Evolutionary conservation across 129 eudicot species (phyloP), one percentile per base, ranked within the genome.

Genomic region (Ambrosia artemisiifolia): DNA sequence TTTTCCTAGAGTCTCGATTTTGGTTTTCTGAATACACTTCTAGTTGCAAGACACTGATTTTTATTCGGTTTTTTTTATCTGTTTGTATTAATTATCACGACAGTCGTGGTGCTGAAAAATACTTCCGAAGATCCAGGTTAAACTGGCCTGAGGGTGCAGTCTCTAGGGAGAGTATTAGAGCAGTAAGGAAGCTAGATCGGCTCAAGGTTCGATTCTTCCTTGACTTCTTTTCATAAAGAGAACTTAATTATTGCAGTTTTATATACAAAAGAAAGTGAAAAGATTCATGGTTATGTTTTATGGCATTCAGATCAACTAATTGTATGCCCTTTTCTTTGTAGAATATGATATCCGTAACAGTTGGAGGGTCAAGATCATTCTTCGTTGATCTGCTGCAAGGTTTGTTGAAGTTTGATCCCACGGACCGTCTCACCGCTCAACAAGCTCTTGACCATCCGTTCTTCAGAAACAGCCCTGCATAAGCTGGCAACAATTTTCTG

Each of bases 101-200:
- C 68, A 63, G 98, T 57, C 79, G 86, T 40, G 84, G 83, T 64
- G 86, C 96, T 32, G 96, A 88, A 47, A 86, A 88, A 36, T 92
- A 88, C 70, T 86, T 92, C 84, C 79, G 86, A 73, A 84, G 87
- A 67, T 67, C 86, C 35, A 79, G 96, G 36, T 80, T 92, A 19
- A 79, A 92, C 70, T 92, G 98, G 98, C 98, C 98, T 8, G 96
- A 83, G 71, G 98, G 98, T 28, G 98, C 98, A n/a, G 83, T 75
- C 53, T 92, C 98, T 16, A 85, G 96, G 81, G 98, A 92, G 79
- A 92, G 98, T 67, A 88, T 85, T 42, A 86, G 86, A 57, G 91
- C 98, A 59, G 98, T 92, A 61, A 85, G 85, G 82, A 87, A 88
- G 96, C 82, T 92, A 35, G 89, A 86, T 73, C 84, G 67, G 7